Base-by-base conservation (phyloP, 1,139 yeast genomes). In the Hemisphaericaspora xylofermentans region DNA sequence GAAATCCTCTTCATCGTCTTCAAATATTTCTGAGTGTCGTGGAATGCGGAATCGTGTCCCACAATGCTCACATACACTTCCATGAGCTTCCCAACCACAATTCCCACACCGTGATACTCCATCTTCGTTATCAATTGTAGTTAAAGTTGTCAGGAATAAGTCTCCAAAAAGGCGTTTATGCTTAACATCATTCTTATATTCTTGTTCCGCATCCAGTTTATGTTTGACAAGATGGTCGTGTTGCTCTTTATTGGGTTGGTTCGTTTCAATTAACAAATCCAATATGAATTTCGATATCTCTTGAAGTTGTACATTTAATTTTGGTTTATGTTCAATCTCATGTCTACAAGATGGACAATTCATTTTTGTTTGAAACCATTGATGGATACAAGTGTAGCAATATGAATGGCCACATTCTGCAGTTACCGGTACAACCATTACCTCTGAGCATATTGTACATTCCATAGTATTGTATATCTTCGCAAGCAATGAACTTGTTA, bases 61-160 rank as follows among this genome's bases (percentile, higher is more conserved):
- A 55, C 88, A 82, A 48, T 79, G 78, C 6, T 73, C 62, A 51
- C 88, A 82, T 29, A 58, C 63, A 4, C 68, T 61, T 0, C 84
- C 83, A 47, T 70, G 74, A 3, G 85, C 80, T 56, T 88, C 95
- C 95, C 95, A 87, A 52, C 82, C 88, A 58, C 96, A 88, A 42
- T 76, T 73, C 2, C 88, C 80, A 56, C 96, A 88, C 42, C 95
- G 64, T 0, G 85, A 80, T 6, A 88, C 89, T 2, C 91, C 93
- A 57, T 88, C 96, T 19, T 81, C 82, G 40, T 69, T 74, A 47
- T 80, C 87, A 2, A 82, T 65, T 17, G 75, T 57, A 0, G 82
- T 80, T 26, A 71, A 59, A 1, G 79, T 76, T 18, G 75, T 61
- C 24, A 32, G 31, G 57, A 84, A 84, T 6, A 74, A 57, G 25